phyloP scores from a whole-genome alignment of 108 stramenopile species.

The Nitzschia palea region DNA sequence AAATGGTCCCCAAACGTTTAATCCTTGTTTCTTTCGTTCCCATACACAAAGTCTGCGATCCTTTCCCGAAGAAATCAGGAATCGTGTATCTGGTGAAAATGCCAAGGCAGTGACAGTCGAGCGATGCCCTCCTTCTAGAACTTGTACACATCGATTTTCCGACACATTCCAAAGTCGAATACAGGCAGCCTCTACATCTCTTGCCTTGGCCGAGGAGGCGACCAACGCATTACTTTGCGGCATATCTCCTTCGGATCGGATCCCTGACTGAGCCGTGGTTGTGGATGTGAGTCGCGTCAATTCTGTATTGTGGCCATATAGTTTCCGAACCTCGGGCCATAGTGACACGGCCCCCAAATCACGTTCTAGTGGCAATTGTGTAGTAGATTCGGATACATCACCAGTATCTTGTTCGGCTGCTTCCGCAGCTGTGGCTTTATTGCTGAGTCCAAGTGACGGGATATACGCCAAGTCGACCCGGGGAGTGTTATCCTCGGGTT shows the following conservation, averaged over 20 bases:
- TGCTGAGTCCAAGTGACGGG: conserved; percentile 84
- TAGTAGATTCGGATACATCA: conserved; percentile 26
- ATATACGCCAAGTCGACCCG: conserved; percentile 85
- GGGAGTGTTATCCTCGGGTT: conserved; percentile 13
- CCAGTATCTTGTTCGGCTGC: conserved; percentile 48
- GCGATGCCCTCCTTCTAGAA: conserved; percentile 75
- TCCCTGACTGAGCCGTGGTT: conserved; percentile 30
- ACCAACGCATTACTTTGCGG: conserved; percentile 47
- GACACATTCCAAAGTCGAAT: conserved; percentile 77
- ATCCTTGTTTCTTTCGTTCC: conserved; percentile 32
- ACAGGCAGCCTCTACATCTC: conserved; percentile 77
- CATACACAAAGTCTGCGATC: conserved; percentile 87
- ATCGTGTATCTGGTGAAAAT: conserved; percentile 80
- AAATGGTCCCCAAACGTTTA: conserved; percentile 20
- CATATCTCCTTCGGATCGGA: not conserved
- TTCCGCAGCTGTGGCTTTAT: conserved; percentile 75
- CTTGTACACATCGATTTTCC: conserved; percentile 63
- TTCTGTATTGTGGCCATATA: conserved; percentile 86
- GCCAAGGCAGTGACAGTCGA: conserved; percentile 79
- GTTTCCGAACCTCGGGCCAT: conserved; percentile 84
- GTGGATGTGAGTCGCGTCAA: conserved; percentile 76
- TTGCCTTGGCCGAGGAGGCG: conserved; percentile 81
- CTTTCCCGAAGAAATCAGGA: conserved; percentile 81
- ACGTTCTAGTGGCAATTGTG: conserved; percentile 70
- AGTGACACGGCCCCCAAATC: conserved; percentile 80